phyloP scores from a whole-genome alignment of 192 early-diverging fungal genomes.

The Linnemannia exigua region DNA sequence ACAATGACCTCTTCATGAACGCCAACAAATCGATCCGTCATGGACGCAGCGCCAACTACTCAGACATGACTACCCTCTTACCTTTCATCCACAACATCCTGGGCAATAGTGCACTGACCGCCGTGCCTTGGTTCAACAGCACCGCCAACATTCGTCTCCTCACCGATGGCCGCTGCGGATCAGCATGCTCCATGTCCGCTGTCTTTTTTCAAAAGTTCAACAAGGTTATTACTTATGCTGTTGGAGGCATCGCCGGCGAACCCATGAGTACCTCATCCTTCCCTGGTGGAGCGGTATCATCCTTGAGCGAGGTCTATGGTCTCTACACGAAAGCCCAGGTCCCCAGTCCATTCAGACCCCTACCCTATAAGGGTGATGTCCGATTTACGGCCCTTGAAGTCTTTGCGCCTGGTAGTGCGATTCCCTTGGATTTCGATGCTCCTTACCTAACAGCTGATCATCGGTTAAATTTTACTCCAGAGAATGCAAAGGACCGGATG shows the following conservation, averaged over 20 bases:
- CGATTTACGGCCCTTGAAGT: slow-evolving; percentile 16
- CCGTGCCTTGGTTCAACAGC: slow-evolving; percentile 24
- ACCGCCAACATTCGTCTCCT: slow-evolving; percentile 20
- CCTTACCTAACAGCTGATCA: neutral
- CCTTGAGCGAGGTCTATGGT: neutral
- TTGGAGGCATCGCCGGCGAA: slow-evolving; percentile 8
- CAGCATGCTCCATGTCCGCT: slow-evolving; percentile 10
- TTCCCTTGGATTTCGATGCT: slow-evolving; percentile 18
- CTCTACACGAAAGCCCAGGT: neutral
- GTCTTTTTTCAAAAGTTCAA: neutral
- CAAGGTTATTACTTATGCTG: slow-evolving; percentile 4
- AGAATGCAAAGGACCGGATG: neutral
- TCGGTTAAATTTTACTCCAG: slow-evolving; percentile 4
- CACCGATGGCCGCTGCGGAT: slow-evolving; percentile 27
- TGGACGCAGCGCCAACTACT: slow-evolving; percentile 8
- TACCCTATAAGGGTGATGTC: slow-evolving; percentile 18
- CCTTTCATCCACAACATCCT: neutral
- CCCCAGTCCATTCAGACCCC: neutral
- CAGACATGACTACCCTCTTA: neutral
- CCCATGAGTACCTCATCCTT: slow-evolving; percentile 17
- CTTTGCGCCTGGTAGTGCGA: neutral
- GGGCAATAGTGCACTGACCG: neutral
- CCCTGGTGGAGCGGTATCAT: slow-evolving; percentile 18
- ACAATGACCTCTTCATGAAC: slow-evolving; percentile 7
- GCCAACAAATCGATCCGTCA: neutral